Conservation (phyloP, 148 eudicot genomes). For the Spergularia marina region DNA sequence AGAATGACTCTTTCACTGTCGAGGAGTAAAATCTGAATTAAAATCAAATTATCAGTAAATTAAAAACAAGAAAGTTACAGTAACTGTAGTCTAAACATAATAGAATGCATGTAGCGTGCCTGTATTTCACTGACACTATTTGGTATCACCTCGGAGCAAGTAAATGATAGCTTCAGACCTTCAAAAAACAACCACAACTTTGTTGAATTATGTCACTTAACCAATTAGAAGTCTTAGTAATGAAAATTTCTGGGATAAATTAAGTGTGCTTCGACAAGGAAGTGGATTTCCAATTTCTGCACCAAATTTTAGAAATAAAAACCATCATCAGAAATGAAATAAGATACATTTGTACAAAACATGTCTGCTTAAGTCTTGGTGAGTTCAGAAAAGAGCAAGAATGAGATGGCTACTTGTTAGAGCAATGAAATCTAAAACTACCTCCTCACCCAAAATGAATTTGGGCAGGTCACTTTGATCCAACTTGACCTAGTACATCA, state of each 20-base stretch:
- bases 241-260: neutral
- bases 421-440: too few species aligned
- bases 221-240: neutral
- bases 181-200: constrained; percentile 10
- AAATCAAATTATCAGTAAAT: too few species aligned
- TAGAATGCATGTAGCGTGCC: constrained; percentile 37
- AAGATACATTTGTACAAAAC: too few species aligned
- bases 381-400: too few species aligned
- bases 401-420: too few species aligned
- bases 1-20: too few species aligned
- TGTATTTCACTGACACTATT: constrained; percentile 54
- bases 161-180: constrained; percentile 66
- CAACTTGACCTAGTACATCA: too few species aligned
- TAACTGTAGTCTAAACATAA: neutral
- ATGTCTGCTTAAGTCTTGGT: too few species aligned
- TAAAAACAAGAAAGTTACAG: too few species aligned
- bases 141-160: constrained; percentile 58
- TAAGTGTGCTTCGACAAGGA: constrained; percentile 63
- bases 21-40: too few species aligned
- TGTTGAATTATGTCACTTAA: neutral
- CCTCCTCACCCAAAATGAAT: too few species aligned
- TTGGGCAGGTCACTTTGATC: too few species aligned
- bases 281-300: constrained; percentile 67
- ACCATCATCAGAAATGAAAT: constrained; percentile 7
- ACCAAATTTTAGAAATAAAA: constrained; percentile 22